phyloP scores from a whole-genome alignment of 2,329 filamentous ascomycete species.

The Aspergillus calidoustus region DNA sequence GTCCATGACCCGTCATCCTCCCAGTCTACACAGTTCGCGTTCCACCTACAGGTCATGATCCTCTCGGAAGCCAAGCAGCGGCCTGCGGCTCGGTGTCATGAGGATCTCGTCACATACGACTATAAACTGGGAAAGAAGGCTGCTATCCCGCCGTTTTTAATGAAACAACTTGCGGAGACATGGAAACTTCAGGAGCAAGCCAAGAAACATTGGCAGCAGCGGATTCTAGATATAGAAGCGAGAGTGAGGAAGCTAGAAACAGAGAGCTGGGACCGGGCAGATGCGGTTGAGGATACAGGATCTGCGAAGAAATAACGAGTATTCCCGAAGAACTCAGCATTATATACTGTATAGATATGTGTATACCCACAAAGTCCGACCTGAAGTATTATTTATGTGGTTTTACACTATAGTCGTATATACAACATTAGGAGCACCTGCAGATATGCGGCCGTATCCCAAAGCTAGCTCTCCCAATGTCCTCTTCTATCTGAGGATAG shows the following conservation, averaged over 20 bases:
- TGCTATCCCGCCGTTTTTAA: slow-evolving; percentile 63
- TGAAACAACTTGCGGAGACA: slow-evolving; percentile 62
- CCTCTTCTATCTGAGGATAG: too few relatives aligned
- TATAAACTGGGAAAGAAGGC: slow-evolving; percentile 64
- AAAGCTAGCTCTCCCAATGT: too few relatives aligned
- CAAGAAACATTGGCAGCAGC: slow-evolving; percentile 55
- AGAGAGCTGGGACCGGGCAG: slow-evolving; percentile 72
- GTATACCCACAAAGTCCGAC: too few relatives aligned
- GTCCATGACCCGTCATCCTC: slow-evolving; percentile 53
- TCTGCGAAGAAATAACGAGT: slow-evolving; percentile 34
- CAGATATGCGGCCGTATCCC: too few relatives aligned
- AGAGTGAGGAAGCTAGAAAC: slow-evolving; percentile 68
- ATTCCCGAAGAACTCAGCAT: neutral
- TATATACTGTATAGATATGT: too few relatives aligned
- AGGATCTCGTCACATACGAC: slow-evolving; percentile 82
- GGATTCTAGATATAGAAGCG: slow-evolving; percentile 62
- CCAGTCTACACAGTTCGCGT: slow-evolving; percentile 35
- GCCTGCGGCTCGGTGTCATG: slow-evolving; percentile 72
- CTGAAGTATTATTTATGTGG: too few relatives aligned
- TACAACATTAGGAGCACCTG: too few relatives aligned
- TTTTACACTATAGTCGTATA: too few relatives aligned
- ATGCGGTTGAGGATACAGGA: slow-evolving; percentile 73
- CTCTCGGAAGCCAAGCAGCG: slow-evolving; percentile 76
- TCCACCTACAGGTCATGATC: slow-evolving; percentile 63
- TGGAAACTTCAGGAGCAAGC: slow-evolving; percentile 67